Evolutionary conservation across 495 filamentous ascomycete genomes (phyloP), one percentile per base, ranked within the genome.

Genomic region (Penicillium cataractarum): DNA sequence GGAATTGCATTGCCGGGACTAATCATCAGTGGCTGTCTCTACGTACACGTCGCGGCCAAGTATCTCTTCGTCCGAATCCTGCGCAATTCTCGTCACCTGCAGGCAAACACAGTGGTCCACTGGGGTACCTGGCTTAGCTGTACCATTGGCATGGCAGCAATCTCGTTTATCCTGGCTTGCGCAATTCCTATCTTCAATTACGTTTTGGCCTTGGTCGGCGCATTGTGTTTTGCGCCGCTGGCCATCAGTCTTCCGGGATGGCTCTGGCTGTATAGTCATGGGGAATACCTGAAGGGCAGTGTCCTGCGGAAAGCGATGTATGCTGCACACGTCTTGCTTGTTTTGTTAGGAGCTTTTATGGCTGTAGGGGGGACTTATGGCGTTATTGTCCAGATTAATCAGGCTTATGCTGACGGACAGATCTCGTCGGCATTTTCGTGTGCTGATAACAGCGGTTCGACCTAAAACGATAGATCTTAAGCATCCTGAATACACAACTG

Each of bases 171-270:
- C 57, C 81, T 93, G 66, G 88, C 89, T 7, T 83, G 83, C 58
- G 83, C 86, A 5, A 89, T 92, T 29, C 90, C 90, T 0, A 84
- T 89, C 68, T 92, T 92, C 76, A 85, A 82, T 52, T 83, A 86
- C 52, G 70, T 92, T 33, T 66, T 92, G 27, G 80, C 78, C 0
- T 61, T 84, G 10, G 76, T 82, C 2, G 74, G 74, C 0, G 65
- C 64, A 7, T 51, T 78, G 24, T 71, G 70, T 24, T 80, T 78
- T 66, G 76, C 76, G 33, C 74, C 78, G 27, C 40, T 80, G 64
- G 73, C 74, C 3, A 77, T 83, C 27, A 66, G 61, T 21, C 68
- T 83, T 42, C 81, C 79, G 0, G 78, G 76, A 0, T 76, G 71
- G 68, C 57, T 83, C n/a, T 84, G 81, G 82, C 27, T 83, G 27